phyloP scores from a whole-genome alignment of 305 asterid species.

The Ilex paraguariensis region DNA sequence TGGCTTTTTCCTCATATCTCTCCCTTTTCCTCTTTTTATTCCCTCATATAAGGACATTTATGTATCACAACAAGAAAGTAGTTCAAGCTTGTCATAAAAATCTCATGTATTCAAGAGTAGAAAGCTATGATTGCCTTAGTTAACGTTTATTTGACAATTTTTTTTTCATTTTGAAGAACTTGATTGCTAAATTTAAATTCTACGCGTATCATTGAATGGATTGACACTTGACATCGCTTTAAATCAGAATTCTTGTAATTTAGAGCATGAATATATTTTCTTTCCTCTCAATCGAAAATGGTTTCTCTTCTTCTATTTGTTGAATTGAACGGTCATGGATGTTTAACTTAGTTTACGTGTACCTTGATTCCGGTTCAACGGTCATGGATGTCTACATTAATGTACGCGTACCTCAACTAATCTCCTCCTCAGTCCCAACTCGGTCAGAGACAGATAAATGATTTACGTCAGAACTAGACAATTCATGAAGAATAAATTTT shows the following conservation, averaged over 20 bases:
- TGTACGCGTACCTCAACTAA: rapidly evolving
- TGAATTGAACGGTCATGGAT: no score
- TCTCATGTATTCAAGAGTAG: not conserved
- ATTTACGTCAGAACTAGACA: not conserved
- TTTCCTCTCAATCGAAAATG: no score
- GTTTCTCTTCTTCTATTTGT: no score
- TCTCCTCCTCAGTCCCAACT: not conserved
- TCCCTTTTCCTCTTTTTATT: not conserved
- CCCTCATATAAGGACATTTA: not conserved
- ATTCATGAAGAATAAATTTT: no score
- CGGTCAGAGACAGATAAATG: no score
- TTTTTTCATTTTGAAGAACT: no score
- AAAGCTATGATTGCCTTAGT: not conserved
- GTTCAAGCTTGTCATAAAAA: not conserved
- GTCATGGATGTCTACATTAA: no score
- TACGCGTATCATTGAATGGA: no score
- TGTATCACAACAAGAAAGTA: not conserved
- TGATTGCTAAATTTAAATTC: not conserved
- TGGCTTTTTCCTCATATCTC: not conserved
- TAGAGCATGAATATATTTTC: no score
- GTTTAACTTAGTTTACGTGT: no score
- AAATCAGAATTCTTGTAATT: not conserved
- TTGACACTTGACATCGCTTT: not conserved
- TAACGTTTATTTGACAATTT: no score
- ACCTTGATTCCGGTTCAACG: no score